Evolutionary conservation across 306 rosid species (phyloP).

Genomic region (Acmispon strigosus): DNA sequence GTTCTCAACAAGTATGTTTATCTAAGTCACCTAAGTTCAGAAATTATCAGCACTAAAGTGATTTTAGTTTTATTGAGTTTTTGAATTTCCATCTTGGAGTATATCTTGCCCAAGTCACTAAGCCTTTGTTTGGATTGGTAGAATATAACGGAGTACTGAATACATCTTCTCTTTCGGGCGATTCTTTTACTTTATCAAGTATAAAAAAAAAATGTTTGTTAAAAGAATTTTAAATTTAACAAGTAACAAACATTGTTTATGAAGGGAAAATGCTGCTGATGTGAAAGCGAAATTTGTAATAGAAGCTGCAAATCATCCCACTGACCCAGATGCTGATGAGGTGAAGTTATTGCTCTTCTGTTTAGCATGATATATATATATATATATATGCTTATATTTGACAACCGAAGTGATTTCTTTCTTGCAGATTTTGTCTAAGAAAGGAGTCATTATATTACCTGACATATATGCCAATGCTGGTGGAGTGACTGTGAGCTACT

Average conservation of each 20-base stretch:
- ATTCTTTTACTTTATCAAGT: too few species aligned
- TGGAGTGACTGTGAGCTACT: slow-evolving; percentile 69
- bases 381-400: background rate
- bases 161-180: too few species aligned
- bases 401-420: background rate
- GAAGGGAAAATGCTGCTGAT: slow-evolving; percentile 47
- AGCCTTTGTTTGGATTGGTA: too few species aligned
- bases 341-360: slow-evolving; percentile 18
- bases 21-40: background rate
- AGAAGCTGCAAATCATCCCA: slow-evolving; percentile 66
- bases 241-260: too few species aligned
- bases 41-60: background rate
- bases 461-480: slow-evolving; percentile 62
- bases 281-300: slow-evolving; percentile 50
- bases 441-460: slow-evolving; percentile 53
- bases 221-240: too few species aligned
- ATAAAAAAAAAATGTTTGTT: too few species aligned
- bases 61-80: too few species aligned
- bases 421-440: slow-evolving; percentile 44
- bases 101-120: too few species aligned
- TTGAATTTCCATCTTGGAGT: too few species aligned
- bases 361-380: background rate
- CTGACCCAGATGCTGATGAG: slow-evolving; percentile 70
- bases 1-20: slow-evolving; percentile 47
- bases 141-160: too few species aligned